Conservation (phyloP, 441 rosid species). For the Erodium trifolium region DNA sequence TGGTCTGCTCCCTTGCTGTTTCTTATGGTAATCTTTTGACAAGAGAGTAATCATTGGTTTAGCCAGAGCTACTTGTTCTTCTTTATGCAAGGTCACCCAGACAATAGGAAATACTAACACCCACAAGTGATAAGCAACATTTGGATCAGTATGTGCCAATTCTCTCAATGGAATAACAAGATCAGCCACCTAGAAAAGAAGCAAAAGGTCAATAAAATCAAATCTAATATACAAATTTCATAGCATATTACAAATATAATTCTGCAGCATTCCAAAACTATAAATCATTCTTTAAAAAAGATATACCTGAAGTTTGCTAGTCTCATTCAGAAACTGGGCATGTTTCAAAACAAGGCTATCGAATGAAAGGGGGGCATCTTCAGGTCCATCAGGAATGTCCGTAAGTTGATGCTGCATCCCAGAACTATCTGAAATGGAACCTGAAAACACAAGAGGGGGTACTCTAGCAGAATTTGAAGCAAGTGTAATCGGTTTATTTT, state of each 20-base stretch:
- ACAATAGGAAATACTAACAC: conserved; percentile 96
- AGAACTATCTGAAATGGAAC: conserved; percentile 50
- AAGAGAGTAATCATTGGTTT: conserved; percentile 82
- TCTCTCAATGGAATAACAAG: conserved; percentile 83
- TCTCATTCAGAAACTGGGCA: conserved; percentile 69
- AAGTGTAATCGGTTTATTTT: conserved; percentile 78
- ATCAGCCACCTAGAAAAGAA: conserved; percentile 68
- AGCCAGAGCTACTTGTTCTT: conserved; percentile 75
- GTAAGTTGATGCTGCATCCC: conserved; percentile 45
- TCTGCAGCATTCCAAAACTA: neutral
- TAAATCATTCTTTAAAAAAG: neutral
- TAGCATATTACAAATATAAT: neutral
- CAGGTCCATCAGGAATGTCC: conserved; percentile 54
- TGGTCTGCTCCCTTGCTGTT: conserved; percentile 85
- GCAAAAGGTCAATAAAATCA: conserved; percentile 13
- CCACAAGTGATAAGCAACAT: conserved; percentile 98
- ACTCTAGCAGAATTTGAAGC: conserved; percentile 96
- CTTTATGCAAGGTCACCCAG: conserved; percentile 85
- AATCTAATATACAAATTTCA: too few species aligned
- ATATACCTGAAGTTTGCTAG: conserved; percentile 84
- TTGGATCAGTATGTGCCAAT: conserved; percentile 83
- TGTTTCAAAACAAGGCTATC: conserved; percentile 72
- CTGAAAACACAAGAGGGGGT: conserved; percentile 47
- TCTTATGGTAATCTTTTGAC: conserved; percentile 90
- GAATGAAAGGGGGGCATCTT: conserved; percentile 64